Conservation (phyloP, 148 eudicot genomes). For the Amaranthus palmeri region DNA sequence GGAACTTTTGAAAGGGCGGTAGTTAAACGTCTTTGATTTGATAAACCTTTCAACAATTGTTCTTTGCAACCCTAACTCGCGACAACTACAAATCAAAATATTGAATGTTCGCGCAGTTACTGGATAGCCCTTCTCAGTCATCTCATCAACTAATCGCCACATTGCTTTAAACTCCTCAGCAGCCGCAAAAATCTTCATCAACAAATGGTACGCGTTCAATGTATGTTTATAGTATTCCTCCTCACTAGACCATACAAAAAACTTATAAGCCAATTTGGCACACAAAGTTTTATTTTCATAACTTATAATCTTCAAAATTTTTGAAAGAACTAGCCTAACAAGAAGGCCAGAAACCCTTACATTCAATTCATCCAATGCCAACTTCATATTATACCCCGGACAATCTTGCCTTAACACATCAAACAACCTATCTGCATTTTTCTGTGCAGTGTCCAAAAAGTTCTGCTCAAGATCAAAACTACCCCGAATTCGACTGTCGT, state of each 20-base stretch:
- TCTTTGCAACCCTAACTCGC: conserved; percentile 74
- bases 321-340: conserved; percentile 66
- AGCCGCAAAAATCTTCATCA: conserved; percentile 70
- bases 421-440: conserved; percentile 53
- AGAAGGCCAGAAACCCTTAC: conserved; percentile 63
- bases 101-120: conserved; percentile 77
- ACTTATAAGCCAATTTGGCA: conserved; percentile 77
- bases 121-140: conserved; percentile 74
- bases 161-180: conserved; percentile 73
- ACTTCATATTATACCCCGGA: conserved; percentile 58
- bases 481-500: conserved; percentile 14
- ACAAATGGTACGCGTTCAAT: conserved; percentile 54
- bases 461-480: conserved; percentile 27
- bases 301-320: conserved; percentile 51
- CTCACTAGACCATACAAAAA: conserved; percentile 75
- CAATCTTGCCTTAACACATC: conserved; percentile 65
- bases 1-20: conserved; percentile 72
- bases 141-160: conserved; percentile 87
- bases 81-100: conserved; percentile 70
- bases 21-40: conserved; percentile 60
- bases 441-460: conserved; percentile 33
- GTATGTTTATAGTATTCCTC: conserved; percentile 61
- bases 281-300: conserved; percentile 48
- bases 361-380: conserved; percentile 43
- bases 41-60: conserved; percentile 69